phyloP scores from a whole-genome alignment of 129 eudicot species.

The Pittosporum tobira region DNA sequence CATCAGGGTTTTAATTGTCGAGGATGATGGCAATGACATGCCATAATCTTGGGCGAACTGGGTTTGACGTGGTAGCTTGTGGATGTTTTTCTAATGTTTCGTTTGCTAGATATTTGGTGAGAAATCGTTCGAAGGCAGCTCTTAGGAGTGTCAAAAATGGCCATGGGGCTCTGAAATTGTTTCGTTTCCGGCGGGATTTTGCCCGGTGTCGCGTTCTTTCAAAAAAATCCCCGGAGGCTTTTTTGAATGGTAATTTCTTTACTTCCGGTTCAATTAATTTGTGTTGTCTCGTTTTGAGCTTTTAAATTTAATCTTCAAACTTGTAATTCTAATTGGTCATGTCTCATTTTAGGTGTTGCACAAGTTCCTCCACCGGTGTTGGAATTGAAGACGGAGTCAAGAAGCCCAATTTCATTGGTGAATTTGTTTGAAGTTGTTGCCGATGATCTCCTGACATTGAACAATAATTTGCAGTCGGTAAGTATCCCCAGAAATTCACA shows the following conservation, averaged over 20 bases:
- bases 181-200: slow-evolving; percentile 36
- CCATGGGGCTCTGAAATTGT: slow-evolving; percentile 35
- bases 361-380: slow-evolving; percentile 42
- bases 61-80: slow-evolving; percentile 49
- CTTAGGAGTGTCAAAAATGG: slow-evolving; percentile 28
- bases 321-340: background rate
- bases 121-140: slow-evolving; percentile 30
- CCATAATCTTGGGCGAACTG: slow-evolving; percentile 52
- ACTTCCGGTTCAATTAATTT: background rate
- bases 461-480: slow-evolving; percentile 81
- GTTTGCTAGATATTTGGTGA: slow-evolving; percentile 26
- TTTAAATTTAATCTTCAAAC: background rate
- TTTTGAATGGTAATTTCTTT: slow-evolving; percentile 48
- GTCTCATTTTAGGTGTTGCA: slow-evolving; percentile 28
- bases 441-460: slow-evolving; percentile 64
- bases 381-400: slow-evolving; percentile 36
- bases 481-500: slow-evolving; percentile 18
- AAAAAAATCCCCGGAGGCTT: slow-evolving; percentile 56
- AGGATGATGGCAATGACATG: slow-evolving; percentile 81
- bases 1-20: background rate
- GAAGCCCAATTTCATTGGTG: slow-evolving; percentile 25
- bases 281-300: background rate
- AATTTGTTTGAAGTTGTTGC: slow-evolving; percentile 85
- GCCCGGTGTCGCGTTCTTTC: slow-evolving; percentile 41
- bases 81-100: slow-evolving; percentile 64